Conservation (phyloP, 192 early-diverging fungal species). For the Gryganskiella cystojenkinii region DNA sequence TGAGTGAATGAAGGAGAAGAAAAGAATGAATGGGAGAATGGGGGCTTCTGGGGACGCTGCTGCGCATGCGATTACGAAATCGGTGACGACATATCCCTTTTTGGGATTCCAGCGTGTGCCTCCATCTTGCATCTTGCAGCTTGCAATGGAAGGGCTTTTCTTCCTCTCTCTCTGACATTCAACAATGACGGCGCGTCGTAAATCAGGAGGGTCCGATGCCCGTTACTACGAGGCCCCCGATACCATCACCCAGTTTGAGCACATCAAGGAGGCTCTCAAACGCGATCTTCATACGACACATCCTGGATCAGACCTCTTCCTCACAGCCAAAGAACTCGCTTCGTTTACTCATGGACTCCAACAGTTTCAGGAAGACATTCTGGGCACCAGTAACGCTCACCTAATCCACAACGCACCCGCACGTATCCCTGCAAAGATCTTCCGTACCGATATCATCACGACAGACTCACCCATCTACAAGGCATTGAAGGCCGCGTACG, state of each 20-base stretch:
- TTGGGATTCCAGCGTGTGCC: too few species aligned
- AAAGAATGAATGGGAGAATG: neutral
- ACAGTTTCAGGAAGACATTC: conserved; percentile 62
- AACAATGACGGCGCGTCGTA: conserved; percentile 29
- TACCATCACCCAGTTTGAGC: conserved; percentile 54
- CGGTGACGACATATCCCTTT: neutral
- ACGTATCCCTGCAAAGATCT: conserved; percentile 58
- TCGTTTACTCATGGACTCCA: conserved; percentile 53
- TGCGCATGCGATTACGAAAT: neutral
- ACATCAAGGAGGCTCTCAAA: conserved; percentile 30
- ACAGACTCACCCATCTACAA: conserved; percentile 48
- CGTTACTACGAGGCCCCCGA: conserved; percentile 52
- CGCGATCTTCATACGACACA: conserved; percentile 47
- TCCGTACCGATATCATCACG: conserved; percentile 51
- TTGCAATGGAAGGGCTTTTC: too few species aligned
- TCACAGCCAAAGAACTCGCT: conserved; percentile 57
- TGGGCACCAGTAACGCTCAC: conserved; percentile 44
- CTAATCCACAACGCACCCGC: conserved; percentile 17
- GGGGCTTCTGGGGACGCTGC: neutral
- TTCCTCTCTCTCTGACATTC: neutral
- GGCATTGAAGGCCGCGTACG: conserved; percentile 55
- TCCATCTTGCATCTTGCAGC: too few species aligned
- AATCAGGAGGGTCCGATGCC: conserved; percentile 31
- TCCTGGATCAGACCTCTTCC: conserved; percentile 21
- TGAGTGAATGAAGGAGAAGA: neutral